Evolutionary conservation across 2,329 filamentous ascomycete genomes (phyloP).

Genomic region (Rhinocladiella mackenziei): DNA sequence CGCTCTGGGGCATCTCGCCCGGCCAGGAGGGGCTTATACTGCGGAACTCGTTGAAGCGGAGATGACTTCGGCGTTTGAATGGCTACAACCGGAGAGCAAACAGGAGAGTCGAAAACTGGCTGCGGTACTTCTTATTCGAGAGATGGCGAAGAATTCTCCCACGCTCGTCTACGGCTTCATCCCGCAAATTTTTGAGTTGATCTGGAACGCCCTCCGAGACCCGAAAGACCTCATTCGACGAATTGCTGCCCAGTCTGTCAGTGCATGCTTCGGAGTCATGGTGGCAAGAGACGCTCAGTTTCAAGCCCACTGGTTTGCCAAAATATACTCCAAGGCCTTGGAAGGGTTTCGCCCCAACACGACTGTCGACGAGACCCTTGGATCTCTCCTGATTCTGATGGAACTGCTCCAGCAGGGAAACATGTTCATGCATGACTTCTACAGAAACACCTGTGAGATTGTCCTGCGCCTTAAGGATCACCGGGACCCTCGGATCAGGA

Average conservation of each 20-base stretch:
- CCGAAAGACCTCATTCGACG: slow-evolving; percentile 85
- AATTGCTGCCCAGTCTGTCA: slow-evolving; percentile 87
- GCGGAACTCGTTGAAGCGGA: slow-evolving; percentile 95
- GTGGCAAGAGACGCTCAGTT: slow-evolving; percentile 85
- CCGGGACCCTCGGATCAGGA: slow-evolving; percentile 78
- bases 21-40: slow-evolving; percentile 87
- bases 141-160: slow-evolving; percentile 86
- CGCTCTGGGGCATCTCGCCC: slow-evolving; percentile 83
- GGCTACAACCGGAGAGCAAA: slow-evolving; percentile 82
- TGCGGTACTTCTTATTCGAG: slow-evolving; percentile 82
- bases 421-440: slow-evolving; percentile 98
- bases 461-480: slow-evolving; percentile 92
- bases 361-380: slow-evolving; percentile 84
- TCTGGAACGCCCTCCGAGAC: slow-evolving; percentile 92
- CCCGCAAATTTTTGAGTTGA: slow-evolving; percentile 88
- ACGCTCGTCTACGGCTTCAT: slow-evolving; percentile 96
- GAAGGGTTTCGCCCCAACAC: slow-evolving; percentile 68
- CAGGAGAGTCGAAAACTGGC: slow-evolving; percentile 91
- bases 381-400: slow-evolving; percentile 87
- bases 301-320: slow-evolving; percentile 81
- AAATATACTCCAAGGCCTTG: slow-evolving; percentile 83
- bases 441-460: slow-evolving; percentile 87
- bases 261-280: slow-evolving; percentile 93
- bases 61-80: slow-evolving; percentile 92
- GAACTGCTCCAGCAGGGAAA: slow-evolving; percentile 90